Base-by-base conservation (phyloP, 2,329 filamentous ascomycete species). In the Colletotrichum sp. region DNA sequence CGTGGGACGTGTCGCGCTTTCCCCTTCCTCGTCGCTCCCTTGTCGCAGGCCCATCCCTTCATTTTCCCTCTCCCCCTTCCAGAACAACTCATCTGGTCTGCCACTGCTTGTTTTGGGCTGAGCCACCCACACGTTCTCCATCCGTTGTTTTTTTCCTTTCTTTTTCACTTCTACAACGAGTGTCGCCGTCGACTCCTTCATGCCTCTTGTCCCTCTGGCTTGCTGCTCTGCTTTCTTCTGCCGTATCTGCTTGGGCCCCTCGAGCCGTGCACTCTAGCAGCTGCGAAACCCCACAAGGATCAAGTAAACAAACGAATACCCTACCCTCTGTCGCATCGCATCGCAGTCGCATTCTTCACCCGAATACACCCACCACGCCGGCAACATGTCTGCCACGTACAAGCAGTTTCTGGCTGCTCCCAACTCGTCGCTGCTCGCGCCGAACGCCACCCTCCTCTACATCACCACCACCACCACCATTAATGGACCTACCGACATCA, bases 391-490 rank as follows among this genome's bases (percentile, higher is more conserved):
- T 78, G 82, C 85, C 79, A 82, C 89, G 76, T 96, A 96, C 88
- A 90, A 92, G 88, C 91, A 92, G 86, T 96, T 96, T 84, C 89
- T 96, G 72, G 89, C 90, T 81, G 88, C 91, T 77, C 94, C 94
- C 77, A 92, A 87, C 85, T 86, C 92, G 71, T 90, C 91, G 72
- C 86, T 91, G 72, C 88, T 96, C 81, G 89, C 92, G 44, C 86
- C 90, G 70, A 89, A 93, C 84, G 93, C 93, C 75, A 91, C 93
- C 60, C 87, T 96, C 80, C 93, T 96, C 88, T 99, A 99, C 88
- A 93, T 99, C 84, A 95, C 96, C 72, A 98, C 96, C 9, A 93
- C 96, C 15, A 95, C 93, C 39, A 92, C 92, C 78, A 89, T 98
- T 82, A 89, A 90, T 77, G 93, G 95, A 79, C 85, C 94, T 63